Evolutionary conservation across 805 yeast species (phyloP), one percentile per base, ranked within the genome.

Genomic region (Komagataella pseudopastoris): DNA sequence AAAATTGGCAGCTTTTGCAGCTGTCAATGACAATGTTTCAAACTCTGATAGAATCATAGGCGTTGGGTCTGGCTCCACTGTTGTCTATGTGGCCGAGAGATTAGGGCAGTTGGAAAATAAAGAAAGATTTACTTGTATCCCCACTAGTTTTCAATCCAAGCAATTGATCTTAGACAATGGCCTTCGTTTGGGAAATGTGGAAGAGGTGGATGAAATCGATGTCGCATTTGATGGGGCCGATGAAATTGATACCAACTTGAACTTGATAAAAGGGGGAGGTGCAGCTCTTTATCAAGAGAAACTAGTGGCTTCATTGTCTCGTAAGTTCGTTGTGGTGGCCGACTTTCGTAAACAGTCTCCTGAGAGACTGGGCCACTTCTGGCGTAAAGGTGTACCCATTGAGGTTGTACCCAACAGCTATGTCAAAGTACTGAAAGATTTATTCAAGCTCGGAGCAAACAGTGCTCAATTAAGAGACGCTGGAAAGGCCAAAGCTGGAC

Each of bases 201-300:
- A 91, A 61, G 90, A 88, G 70, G 81, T 70, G 55, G 87, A 95
- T 2, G 75, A 75, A 23, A 71, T 93, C 47, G 99, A 93, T 64
- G 80, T 93, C 59, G 96, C 96, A 1, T 93, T 93, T 64, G 99
- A 93, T 67, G 99, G 99, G 47, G 98, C 99, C 2, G 99, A 93
- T 67, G 99, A 93, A 68, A 90, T 90, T 53, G 99, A 91, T 66
- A 63, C 78, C 4, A 63, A 74, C 20, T 74, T 93, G 59, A 87
- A 89, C 63, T 81, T 90, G 60, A 93, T 93, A 65, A 93, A 93
- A 69, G 99, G 99, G 58, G 99, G 99, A 49, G 99, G 99, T 46
- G 99, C 97, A 1, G 93, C 99, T 66, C 73, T 89, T 56, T 84
- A 93, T 70, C 99, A 91, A 70, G 99, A 93, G 66, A 93, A 93